Evolutionary conservation across 129 eudicot species (phyloP), one percentile per base, ranked within the genome.

Genomic region (Chrysanthemum seticuspe): DNA sequence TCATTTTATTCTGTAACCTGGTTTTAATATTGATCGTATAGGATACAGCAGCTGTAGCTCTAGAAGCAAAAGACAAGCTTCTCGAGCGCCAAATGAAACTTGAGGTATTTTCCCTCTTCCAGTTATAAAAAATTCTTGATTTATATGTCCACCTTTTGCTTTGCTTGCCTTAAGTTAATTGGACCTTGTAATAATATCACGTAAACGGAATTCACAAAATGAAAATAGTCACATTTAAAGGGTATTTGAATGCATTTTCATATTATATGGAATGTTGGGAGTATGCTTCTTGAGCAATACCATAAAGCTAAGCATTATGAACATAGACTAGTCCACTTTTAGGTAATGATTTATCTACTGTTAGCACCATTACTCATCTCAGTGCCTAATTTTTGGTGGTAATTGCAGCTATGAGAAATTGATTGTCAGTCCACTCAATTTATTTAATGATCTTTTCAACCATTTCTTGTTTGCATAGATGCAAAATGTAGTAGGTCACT

Each of bases 1-100:
- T 78, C 5, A 23, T 23, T 23, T 23, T 23, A 23, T 23, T 23
- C 1, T 23, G 47, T 79, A 78, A 80, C 71, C 45, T 18, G 63
- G 19, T 31, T 74, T 10, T 18, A 54, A 31, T 72, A 49, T 74
- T 74, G 57, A 71, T 71, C 15, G 40, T 77, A 55, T 82, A 94
- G 99, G 97, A 90, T 83, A 79, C 87, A 2, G 72, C 97, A 1
- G 68, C 85, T 68, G 87, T 82, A 49, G 97, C 96, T 61, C 79
- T 79, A 52, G 82, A 90, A 84, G 96, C 99, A 61, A 90, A 82
- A 72, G 89, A 94, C 86, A 94, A 94, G 81, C 99, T 94, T 74
- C 72, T 88, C 10, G 99, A 94, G 62, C 96, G 99, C 65, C 80
- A 82, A 75, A 91, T 90, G 82, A 94, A 94, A 82, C 99, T 94